Evolutionary conservation across 1,139 yeast genomes (phyloP).

Genomic region (Blastobotrys elegans): DNA sequence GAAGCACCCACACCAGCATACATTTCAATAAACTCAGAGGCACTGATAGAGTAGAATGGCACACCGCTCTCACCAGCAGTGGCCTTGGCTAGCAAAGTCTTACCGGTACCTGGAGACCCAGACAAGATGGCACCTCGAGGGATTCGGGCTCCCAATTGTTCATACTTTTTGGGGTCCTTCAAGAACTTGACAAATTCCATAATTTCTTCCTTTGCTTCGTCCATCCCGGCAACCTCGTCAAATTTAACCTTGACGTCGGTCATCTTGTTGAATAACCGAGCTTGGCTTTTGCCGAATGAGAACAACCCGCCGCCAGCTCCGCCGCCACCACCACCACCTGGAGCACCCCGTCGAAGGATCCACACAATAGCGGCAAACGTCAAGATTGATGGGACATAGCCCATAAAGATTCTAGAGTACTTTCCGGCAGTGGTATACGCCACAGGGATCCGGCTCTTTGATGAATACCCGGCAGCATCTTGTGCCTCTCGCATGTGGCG

Average conservation of each 20-base stretch:
- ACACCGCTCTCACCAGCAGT: conserved; percentile 99
- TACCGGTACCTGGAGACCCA: conserved; percentile 99
- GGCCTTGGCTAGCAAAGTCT: conserved; percentile 93
- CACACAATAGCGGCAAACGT: conserved; percentile 62
- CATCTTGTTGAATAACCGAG: conserved; percentile 87
- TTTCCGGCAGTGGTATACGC: conserved; percentile 64
- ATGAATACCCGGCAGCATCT: conserved; percentile 57
- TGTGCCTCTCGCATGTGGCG: conserved; percentile 73
- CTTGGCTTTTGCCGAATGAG: conserved; percentile 77
- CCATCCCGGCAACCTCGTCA: conserved; percentile 95
- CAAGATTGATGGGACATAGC: conserved; percentile 78
- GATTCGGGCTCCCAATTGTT: conserved; percentile 88
- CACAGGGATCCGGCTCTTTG: conserved; percentile 74
- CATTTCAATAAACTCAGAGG: conserved; percentile 99
- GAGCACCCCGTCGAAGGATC: conserved; percentile 45
- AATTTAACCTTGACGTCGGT: conserved; percentile 84
- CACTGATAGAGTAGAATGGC: conserved; percentile 90
- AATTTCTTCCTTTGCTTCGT: conserved; percentile 96
- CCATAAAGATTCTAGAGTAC: conserved; percentile 58
- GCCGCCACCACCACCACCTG: conserved; percentile 46
- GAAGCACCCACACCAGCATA: conserved; percentile 99
- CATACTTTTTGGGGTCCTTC: conserved; percentile 84
- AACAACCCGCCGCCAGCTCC: conserved; percentile 44
- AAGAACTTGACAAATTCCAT: conserved; percentile 95
- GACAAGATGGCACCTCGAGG: conserved; percentile 97